Conservation (phyloP, 2,329 filamentous ascomycete species). For the Cladosporium oxysporum region DNA sequence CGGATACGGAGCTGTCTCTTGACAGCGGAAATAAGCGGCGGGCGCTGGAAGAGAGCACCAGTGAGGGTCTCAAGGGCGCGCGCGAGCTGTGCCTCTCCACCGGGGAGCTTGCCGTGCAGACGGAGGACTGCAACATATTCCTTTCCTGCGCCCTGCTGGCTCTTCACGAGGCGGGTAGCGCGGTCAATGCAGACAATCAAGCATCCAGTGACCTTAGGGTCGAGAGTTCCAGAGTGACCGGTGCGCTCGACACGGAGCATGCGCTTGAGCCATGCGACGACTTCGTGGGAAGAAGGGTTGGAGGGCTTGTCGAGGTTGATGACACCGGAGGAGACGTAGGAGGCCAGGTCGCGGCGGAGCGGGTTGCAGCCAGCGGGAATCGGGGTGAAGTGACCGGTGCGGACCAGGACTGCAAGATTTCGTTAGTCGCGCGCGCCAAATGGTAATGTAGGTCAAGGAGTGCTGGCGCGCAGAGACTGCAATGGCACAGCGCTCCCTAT, state of each 20-base stretch:
- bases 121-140: constrained; percentile 97
- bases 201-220: constrained; percentile 96
- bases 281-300: constrained; percentile 97
- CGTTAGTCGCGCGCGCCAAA: constrained; percentile 13
- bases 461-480: constrained; percentile 9
- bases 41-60: constrained; percentile 94
- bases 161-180: constrained; percentile 96
- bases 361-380: constrained; percentile 92
- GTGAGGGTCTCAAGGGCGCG: constrained; percentile 94
- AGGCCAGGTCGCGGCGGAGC: constrained; percentile 91
- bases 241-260: constrained; percentile 96
- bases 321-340: constrained; percentile 94
- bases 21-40: constrained; percentile 95
- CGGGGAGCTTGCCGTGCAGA: constrained; percentile 91
- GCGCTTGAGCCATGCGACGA: constrained; percentile 98
- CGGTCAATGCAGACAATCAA: constrained; percentile 95
- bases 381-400: constrained; percentile 94
- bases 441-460: constrained; percentile 22
- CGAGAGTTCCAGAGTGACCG: constrained; percentile 95
- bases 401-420: constrained; percentile 69
- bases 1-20: constrained; percentile 98
- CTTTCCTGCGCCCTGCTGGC: constrained; percentile 97
- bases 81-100: constrained; percentile 88
- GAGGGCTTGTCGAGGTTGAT: constrained; percentile 98
- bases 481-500: constrained; percentile 9